phyloP scores from a whole-genome alignment of 441 rosid genomes.

The Euphorbia corollata region DNA sequence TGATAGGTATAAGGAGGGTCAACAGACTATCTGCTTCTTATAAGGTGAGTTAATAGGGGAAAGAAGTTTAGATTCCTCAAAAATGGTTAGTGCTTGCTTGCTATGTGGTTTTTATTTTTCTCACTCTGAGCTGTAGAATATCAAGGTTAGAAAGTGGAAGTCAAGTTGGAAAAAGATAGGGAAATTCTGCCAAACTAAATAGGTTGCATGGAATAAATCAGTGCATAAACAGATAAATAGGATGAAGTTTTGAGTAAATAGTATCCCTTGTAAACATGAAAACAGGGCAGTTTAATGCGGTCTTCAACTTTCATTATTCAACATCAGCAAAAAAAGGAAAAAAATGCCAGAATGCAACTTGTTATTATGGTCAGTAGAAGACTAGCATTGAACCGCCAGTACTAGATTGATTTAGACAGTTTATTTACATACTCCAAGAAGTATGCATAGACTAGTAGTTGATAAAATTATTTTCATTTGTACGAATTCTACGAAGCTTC shows the following conservation, averaged over 20 bases:
- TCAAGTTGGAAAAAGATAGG: background rate
- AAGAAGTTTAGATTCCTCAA: background rate
- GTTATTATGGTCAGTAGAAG: background rate
- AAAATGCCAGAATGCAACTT: background rate
- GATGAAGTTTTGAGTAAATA: background rate
- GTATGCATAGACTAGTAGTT: background rate
- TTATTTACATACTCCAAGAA: background rate
- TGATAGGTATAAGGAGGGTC: conserved; percentile 3
- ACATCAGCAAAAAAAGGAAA: background rate
- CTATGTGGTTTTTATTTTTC: background rate
- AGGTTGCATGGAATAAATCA: background rate
- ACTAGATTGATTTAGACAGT: background rate
- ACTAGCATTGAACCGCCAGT: background rate
- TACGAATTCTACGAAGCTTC: background rate
- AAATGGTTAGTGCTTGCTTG: background rate
- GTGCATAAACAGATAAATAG: background rate
- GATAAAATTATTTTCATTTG: background rate
- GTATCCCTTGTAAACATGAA: conserved; percentile 1
- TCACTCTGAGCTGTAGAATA: background rate
- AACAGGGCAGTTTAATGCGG: background rate
- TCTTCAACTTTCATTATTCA: background rate
- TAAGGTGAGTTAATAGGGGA: background rate
- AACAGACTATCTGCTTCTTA: background rate
- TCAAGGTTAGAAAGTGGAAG: background rate
- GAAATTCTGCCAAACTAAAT: background rate